Conservation (phyloP, 495 filamentous ascomycete species). For the Podospora appendiculata region DNA sequence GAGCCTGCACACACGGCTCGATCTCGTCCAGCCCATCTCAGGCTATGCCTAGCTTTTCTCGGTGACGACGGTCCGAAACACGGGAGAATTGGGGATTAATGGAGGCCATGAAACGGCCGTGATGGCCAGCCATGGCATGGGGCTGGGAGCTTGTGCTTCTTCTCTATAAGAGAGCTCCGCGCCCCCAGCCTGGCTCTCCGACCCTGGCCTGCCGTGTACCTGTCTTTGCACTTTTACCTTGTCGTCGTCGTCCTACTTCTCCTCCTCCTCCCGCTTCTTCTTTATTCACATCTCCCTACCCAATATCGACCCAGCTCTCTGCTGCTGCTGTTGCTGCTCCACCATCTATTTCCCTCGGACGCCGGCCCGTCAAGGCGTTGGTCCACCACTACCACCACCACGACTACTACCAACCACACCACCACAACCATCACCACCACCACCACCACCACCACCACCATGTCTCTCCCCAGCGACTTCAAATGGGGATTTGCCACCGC, state of each 20-base stretch:
- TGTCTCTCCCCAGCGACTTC: conserved; percentile 64
- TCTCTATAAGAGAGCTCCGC: conserved; percentile 16
- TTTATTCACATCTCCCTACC: background rate
- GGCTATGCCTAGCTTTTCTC: conserved; percentile 33
- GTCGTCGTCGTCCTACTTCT: background rate
- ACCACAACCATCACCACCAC: background rate
- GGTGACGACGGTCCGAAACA: conserved; percentile 42
- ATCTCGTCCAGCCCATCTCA: conserved; percentile 13
- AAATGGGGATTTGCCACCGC: conserved; percentile 80
- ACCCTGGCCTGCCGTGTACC: background rate
- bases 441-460: conserved; percentile 11
- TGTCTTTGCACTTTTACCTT: conserved; percentile 1
- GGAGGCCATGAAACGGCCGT: conserved; percentile 14
- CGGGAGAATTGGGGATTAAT: conserved; percentile 34
- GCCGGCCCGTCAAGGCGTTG: background rate
- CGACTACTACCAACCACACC: background rate
- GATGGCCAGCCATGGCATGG: conserved; percentile 1
- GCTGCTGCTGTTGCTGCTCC: too few species aligned
- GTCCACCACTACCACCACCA: background rate
- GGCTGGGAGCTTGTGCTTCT: too few species aligned
- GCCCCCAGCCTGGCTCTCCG: background rate
- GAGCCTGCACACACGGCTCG: conserved; percentile 6
- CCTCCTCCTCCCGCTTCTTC: background rate
- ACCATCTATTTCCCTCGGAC: background rate
- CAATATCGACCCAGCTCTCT: background rate